phyloP scores from a whole-genome alignment of 2,329 filamentous ascomycete species.

The Neoscytalidium dimidiatum region DNA sequence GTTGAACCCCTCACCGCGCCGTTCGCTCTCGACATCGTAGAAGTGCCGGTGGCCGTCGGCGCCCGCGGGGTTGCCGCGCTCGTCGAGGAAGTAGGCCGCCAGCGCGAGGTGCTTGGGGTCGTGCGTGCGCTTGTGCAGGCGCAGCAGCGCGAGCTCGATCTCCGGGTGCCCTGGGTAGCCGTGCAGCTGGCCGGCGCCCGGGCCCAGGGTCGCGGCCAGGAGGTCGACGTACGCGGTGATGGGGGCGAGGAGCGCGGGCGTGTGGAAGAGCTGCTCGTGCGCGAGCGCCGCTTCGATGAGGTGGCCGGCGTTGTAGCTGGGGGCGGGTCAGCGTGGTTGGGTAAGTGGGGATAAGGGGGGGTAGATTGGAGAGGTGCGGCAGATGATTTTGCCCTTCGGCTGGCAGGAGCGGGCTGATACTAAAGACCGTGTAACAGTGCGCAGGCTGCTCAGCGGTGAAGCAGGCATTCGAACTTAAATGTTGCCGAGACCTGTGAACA shows the following conservation, averaged over 20 bases:
- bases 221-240: slow-evolving; percentile 58
- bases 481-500: too few species aligned
- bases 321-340: too few species aligned
- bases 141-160: slow-evolving; percentile 53
- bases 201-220: slow-evolving; percentile 55
- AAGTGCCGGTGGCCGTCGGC: slow-evolving; percentile 55
- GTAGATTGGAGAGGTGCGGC: too few species aligned
- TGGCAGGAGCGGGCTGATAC: too few species aligned
- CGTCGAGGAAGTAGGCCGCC: slow-evolving; percentile 59
- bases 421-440: too few species aligned
- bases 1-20: slow-evolving; percentile 53
- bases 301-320: slow-evolving; percentile 62
- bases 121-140: slow-evolving; percentile 46
- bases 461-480: too few species aligned
- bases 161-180: slow-evolving; percentile 65
- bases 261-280: slow-evolving; percentile 55
- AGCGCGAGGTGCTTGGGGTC: slow-evolving; percentile 46
- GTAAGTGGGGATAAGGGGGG: background rate
- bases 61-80: slow-evolving; percentile 54
- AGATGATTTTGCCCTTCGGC: too few species aligned
- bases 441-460: too few species aligned
- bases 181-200: slow-evolving; percentile 50
- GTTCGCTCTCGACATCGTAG: slow-evolving; percentile 56
- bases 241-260: slow-evolving; percentile 53
- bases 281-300: slow-evolving; percentile 63